These are phyloP conservation scores for Deinandra increscens DNA, from an alignment of 129 eudicot genomes.

Conservation along the genomic window DNA sequence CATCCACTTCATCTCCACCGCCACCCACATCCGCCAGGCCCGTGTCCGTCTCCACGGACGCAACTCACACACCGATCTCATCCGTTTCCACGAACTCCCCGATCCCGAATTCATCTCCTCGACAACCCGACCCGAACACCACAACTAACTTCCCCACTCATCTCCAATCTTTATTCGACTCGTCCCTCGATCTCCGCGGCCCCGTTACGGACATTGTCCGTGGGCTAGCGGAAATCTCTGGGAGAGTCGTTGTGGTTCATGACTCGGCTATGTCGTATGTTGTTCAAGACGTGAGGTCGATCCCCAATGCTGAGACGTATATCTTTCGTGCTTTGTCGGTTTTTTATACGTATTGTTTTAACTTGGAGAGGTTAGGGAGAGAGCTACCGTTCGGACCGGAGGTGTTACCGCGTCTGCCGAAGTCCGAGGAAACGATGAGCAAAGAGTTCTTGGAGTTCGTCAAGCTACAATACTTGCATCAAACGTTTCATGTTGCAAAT, in stretches of 20 bases:
- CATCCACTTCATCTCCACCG: constrained; percentile 35
- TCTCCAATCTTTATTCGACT: constrained; percentile 23
- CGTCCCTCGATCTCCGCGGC: constrained; percentile 33
- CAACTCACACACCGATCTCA: constrained; percentile 13
- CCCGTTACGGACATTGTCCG: constrained; percentile 29
- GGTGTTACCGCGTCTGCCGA: constrained; percentile 14
- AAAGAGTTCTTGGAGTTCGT: constrained; percentile 29
- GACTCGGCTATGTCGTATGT: constrained; percentile 45
- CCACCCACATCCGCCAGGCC: constrained; percentile 46
- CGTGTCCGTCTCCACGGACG: constrained; percentile 34
- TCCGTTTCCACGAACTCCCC: constrained; percentile 43
- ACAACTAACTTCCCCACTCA: constrained; percentile 38
- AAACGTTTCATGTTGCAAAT: constrained; percentile 32
- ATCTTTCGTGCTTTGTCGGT: constrained; percentile 27
- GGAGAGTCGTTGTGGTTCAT: constrained; percentile 35
- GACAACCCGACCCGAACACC: constrained; percentile 15
- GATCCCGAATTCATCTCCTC: constrained; percentile 22
- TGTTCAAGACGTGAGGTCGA: constrained; percentile 34
- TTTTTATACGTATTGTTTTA: constrained; percentile 8
- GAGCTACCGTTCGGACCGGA: constrained; percentile 22
- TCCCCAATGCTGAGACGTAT: constrained; percentile 52
- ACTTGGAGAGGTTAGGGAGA: constrained; percentile 24
- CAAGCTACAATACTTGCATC: neutral
- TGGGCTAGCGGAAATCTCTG: constrained; percentile 20
- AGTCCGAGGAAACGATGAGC: constrained; percentile 2